Evolutionary conservation across 352 stramenopile genomes (phyloP).

Genomic region (Phytophthora aleatoria): DNA sequence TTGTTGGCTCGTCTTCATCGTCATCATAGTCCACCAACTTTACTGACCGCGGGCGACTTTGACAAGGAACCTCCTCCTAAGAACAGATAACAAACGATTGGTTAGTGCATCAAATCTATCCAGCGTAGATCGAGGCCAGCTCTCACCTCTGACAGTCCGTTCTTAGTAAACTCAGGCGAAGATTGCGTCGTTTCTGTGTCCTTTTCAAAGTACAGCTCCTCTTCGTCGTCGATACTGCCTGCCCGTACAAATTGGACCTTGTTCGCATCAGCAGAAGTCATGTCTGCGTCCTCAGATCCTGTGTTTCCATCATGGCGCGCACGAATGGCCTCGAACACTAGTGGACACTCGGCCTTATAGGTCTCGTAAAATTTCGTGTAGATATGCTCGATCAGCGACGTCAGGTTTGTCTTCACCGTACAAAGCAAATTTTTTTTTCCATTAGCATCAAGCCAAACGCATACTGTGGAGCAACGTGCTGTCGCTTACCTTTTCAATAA

Average conservation of each 20-base stretch:
- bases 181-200: conserved; percentile 52
- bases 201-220: conserved; percentile 83
- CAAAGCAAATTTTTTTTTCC: conserved; percentile 12
- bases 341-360: conserved; percentile 70
- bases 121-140: background rate
- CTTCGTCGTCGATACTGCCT: conserved; percentile 66
- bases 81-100: conserved; percentile 13
- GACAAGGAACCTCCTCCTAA: conserved; percentile 52
- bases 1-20: conserved; percentile 57
- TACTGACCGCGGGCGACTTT: conserved; percentile 44
- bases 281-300: conserved; percentile 24
- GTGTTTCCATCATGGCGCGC: conserved; percentile 60
- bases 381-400: conserved; percentile 75
- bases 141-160: conserved; percentile 51
- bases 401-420: conserved; percentile 57
- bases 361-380: conserved; percentile 81
- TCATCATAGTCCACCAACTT: conserved; percentile 79
- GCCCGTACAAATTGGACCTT: conserved; percentile 64
- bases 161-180: conserved; percentile 46
- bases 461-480: background rate
- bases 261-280: conserved; percentile 31
- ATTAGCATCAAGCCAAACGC: background rate
- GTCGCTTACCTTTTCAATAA: conserved; percentile 69
- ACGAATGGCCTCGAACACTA: conserved; percentile 77
- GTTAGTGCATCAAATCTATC: background rate